Evolutionary conservation across 768 basidiomycete genomes (phyloP).

Genomic region (Candolleomyces eurysporus): DNA sequence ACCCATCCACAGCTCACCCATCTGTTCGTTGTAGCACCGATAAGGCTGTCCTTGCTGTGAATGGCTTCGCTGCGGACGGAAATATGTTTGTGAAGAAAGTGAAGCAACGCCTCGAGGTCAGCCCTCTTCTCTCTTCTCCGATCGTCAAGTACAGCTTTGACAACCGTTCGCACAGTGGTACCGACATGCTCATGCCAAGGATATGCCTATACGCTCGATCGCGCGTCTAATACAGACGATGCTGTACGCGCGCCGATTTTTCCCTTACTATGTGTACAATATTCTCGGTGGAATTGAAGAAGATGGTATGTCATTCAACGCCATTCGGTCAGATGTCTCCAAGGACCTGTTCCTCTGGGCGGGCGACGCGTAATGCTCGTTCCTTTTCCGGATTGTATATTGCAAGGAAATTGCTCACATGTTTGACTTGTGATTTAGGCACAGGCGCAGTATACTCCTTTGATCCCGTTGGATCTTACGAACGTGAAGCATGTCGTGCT

Average conservation of each 20-base stretch:
- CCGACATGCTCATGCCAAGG: slow-evolving; percentile 93
- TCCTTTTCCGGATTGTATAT: slow-evolving; percentile 7
- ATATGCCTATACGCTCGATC: slow-evolving; percentile 95
- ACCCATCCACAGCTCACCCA: neutral
- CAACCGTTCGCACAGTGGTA: slow-evolving; percentile 71
- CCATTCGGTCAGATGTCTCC: slow-evolving; percentile 11
- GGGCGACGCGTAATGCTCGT: slow-evolving; percentile 5
- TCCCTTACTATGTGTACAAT: slow-evolving; percentile 98
- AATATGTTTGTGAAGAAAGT: slow-evolving; percentile 98
- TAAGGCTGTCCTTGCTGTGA: slow-evolving; percentile 90
- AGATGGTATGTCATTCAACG: slow-evolving; percentile 64
- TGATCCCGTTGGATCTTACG: slow-evolving; percentile 97
- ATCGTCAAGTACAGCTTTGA: slow-evolving; percentile 3
- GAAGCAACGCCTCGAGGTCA: slow-evolving; percentile 90
- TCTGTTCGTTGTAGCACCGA: slow-evolving; percentile 61
- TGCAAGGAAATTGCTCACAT: slow-evolving; percentile 15
- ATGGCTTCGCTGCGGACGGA: slow-evolving; percentile 96
- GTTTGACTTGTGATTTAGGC: slow-evolving; percentile 46
- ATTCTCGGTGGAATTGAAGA: slow-evolving; percentile 96
- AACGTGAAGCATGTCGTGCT: slow-evolving; percentile 94
- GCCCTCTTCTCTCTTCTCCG: slow-evolving; percentile 21
- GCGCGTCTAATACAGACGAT: slow-evolving; percentile 98
- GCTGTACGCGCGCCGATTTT: slow-evolving; percentile 94
- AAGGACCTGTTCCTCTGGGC: slow-evolving; percentile 7
- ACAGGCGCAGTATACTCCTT: slow-evolving; percentile 99